These are phyloP conservation scores for Xylaria longipes DNA, from an alignment of 495 filamentous ascomycete species.

Conservation along the genomic window DNA sequence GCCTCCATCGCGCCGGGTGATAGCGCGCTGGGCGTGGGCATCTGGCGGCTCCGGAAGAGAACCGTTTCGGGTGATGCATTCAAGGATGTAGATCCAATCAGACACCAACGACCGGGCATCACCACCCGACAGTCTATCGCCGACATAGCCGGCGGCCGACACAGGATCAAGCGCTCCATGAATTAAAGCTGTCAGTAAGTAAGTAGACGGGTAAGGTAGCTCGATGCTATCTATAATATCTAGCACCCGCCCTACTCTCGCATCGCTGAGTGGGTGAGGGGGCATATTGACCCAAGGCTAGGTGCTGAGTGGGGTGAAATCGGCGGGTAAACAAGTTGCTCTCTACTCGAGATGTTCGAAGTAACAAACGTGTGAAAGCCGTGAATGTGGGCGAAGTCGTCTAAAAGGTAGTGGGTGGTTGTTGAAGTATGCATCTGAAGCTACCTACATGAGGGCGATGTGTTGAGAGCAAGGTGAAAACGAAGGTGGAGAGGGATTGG, in stretches of 20 bases:
- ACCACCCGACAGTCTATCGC: slow-evolving; percentile 12
- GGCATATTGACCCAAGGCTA: neutral
- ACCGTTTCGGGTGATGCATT: slow-evolving; percentile 29
- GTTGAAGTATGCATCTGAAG: too few species aligned
- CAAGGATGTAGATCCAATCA: slow-evolving; percentile 37
- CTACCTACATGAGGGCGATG: too few species aligned
- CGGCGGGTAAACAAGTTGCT: neutral
- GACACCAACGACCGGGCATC: slow-evolving; percentile 31
- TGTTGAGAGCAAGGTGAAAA: too few species aligned
- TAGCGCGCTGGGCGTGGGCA: slow-evolving; percentile 18
- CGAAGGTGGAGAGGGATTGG: too few species aligned
- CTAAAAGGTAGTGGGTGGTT: too few species aligned
- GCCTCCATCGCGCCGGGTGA: slow-evolving; percentile 33
- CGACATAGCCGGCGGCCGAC: slow-evolving; percentile 10
- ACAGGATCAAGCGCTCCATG: neutral
- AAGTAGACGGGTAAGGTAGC: neutral
- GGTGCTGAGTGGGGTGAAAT: too few species aligned
- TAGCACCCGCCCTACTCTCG: neutral
- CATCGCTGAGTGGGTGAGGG: neutral
- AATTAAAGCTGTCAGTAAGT: slow-evolving; percentile 1
- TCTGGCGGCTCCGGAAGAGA: slow-evolving; percentile 26
- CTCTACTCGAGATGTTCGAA: neutral
- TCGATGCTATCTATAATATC: neutral
- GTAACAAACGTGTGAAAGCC: too few species aligned
- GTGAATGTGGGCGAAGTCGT: too few species aligned